These are phyloP conservation scores for Lipomyces japonicus DNA, from an alignment of 805 yeast species.

Conservation along the genomic window DNA sequence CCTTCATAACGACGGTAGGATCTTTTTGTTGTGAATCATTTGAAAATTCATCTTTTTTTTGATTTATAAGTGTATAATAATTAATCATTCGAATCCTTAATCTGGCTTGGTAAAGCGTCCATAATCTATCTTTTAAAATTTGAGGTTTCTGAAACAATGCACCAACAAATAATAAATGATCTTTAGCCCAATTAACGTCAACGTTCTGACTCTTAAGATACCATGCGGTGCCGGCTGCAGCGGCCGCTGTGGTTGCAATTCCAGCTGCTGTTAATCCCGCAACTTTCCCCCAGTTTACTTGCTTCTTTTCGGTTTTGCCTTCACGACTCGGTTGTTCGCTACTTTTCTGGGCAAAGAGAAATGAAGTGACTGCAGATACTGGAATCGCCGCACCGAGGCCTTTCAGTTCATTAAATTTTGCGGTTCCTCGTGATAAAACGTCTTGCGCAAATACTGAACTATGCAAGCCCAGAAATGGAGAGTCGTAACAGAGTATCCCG, in stretches of 20 bases:
- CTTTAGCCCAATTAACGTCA: constrained; percentile 24
- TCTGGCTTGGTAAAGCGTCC: constrained; percentile 17
- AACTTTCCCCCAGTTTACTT: constrained; percentile 22
- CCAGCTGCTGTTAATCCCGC: constrained; percentile 26
- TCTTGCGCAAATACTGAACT: constrained; percentile 27
- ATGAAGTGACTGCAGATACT: constrained; percentile 16
- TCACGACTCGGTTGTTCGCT: constrained; percentile 17
- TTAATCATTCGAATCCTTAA: constrained; percentile 15
- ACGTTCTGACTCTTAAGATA: constrained; percentile 23
- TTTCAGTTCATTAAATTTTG: constrained; percentile 21
- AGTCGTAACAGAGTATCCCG: constrained; percentile 26
- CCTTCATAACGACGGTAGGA: constrained; percentile 9
- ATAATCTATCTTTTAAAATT: constrained; percentile 11
- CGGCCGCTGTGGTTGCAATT: constrained; percentile 24
- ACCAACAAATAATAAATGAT: constrained; percentile 23
- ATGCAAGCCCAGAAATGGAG: constrained; percentile 27
- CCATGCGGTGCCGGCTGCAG: constrained; percentile 27
- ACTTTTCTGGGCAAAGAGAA: constrained; percentile 25
- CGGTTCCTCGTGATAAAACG: constrained; percentile 21
- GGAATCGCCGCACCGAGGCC: constrained; percentile 13
- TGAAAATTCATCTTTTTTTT: not conserved
- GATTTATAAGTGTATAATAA: constrained; percentile 18
- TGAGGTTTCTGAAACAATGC: constrained; percentile 19
- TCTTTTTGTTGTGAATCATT: not conserved
- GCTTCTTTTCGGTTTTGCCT: constrained; percentile 1